phyloP scores from a whole-genome alignment of 2,329 filamentous ascomycete genomes.

The Xylaria sp. region DNA sequence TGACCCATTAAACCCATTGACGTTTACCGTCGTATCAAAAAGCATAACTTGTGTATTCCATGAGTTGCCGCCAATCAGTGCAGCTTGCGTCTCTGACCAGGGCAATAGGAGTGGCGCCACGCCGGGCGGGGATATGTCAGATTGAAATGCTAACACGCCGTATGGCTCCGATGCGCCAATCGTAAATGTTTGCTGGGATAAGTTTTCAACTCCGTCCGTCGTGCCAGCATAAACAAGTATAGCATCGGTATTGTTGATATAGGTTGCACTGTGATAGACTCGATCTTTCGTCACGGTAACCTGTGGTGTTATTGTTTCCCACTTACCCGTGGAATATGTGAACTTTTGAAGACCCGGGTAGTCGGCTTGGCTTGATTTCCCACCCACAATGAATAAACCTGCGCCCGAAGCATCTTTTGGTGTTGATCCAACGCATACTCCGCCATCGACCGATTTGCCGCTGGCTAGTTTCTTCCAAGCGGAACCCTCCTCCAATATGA shows the following conservation, averaged over 20 bases:
- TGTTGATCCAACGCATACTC: constrained; percentile 75
- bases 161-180: constrained; percentile 72
- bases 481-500: constrained; percentile 71
- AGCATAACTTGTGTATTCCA: constrained; percentile 73
- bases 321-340: constrained; percentile 59
- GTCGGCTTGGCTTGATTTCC: constrained; percentile 57
- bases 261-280: constrained; percentile 75
- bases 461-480: constrained; percentile 71
- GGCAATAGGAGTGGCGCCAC: constrained; percentile 73
- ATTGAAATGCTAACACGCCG: constrained; percentile 62
- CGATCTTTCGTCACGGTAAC: constrained; percentile 69
- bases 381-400: constrained; percentile 82
- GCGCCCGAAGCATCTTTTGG: constrained; percentile 63
- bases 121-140: constrained; percentile 64
- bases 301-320: constrained; percentile 53
- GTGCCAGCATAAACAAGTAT: constrained; percentile 84
- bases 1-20: constrained; percentile 44
- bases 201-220: constrained; percentile 60
- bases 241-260: constrained; percentile 70
- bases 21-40: constrained; percentile 59
- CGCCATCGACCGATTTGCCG: constrained; percentile 75
- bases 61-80: constrained; percentile 75
- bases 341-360: constrained; percentile 80
- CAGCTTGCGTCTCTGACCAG: constrained; percentile 73
- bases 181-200: constrained; percentile 77